Base-by-base conservation (phyloP, 2,329 filamentous ascomycete genomes). In the Tolypocladium sp. region DNA sequence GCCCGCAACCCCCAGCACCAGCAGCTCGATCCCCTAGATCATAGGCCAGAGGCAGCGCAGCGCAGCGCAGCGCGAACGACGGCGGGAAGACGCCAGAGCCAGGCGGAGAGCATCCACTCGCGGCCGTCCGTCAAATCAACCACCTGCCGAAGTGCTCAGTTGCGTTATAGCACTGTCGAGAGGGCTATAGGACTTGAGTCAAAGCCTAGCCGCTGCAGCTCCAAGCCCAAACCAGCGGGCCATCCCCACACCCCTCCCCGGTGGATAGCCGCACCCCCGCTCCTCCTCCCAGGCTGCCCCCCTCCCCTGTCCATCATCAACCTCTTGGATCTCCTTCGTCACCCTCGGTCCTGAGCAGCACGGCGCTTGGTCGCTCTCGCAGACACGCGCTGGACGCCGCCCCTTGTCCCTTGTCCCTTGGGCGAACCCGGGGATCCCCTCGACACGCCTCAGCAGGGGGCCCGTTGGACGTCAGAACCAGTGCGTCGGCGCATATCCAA, bases 401-500 rank as follows among this genome's bases (percentile, higher is more conserved):
- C 27, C 30, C 42, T 42, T 55, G n/a, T 15, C 37, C 54, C 33
- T 46, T n/a, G 57, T 38, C 37, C 38, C 12, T 6, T 13, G n/a
- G 38, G 41, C 40, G 41, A 51, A 7, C 13, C 46, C 25, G 42
- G 30, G 35, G 22, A 53, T 53, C n/a, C 51, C 30, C 55, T 54
- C 41, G 40, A 38, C 33, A 22, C 25, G 46, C 55, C 51, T 46
- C 46, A 57, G 58, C 60, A 60, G 55, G 61, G 63, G 63, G 53
- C 40, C 42, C 33, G 55, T 64, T 58, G 55, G 58, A 62, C 62
- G 60, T 55, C 60, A 61, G 59, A 65, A 55, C 63, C 62, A 65
- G 57, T 58, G 58, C 61, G 59, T 62, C 63, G 64, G 65, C 63
- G 64, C 64, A 66, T 66, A 61, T 63, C 58, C 58, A 61, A 63